These are phyloP conservation scores for Penicillium sp. DNA, from an alignment of 2,329 filamentous ascomycete genomes.

Conservation along the genomic window DNA sequence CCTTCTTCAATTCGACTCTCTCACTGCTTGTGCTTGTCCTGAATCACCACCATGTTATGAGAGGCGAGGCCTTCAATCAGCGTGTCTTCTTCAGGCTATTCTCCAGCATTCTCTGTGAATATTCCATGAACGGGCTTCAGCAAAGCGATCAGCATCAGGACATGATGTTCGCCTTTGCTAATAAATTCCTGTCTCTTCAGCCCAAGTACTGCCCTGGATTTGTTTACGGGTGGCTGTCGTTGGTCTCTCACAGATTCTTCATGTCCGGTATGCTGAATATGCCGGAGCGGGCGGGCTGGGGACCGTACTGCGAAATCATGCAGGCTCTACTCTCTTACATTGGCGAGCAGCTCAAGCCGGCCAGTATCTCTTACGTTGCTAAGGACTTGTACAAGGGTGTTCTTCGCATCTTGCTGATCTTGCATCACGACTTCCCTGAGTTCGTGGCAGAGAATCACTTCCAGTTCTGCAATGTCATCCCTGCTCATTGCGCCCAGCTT, in stretches of 20 bases:
- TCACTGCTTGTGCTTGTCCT: constrained; percentile 68
- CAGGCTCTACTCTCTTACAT: constrained; percentile 64
- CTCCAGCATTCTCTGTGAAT: constrained; percentile 70
- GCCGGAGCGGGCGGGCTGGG: constrained; percentile 62
- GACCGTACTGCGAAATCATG: constrained; percentile 62
- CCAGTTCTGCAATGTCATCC: constrained; percentile 69
- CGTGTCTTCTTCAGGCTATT: constrained; percentile 86
- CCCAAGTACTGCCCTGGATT: constrained; percentile 74
- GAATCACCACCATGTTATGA: constrained; percentile 73
- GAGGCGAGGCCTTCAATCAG: constrained; percentile 73
- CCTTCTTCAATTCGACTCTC: constrained; percentile 68
- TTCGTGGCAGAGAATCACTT: constrained; percentile 83
- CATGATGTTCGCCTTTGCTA: constrained; percentile 63
- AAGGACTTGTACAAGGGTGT: constrained; percentile 79
- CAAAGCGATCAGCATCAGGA: constrained; percentile 55
- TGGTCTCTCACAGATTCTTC: constrained; percentile 78
- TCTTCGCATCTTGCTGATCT: constrained; percentile 69
- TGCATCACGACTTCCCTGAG: constrained; percentile 91
- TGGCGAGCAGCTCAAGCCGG: constrained; percentile 67
- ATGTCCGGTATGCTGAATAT: constrained; percentile 66
- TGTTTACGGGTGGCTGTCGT: constrained; percentile 70
- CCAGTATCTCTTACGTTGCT: constrained; percentile 58
- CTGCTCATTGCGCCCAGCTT: constrained; percentile 74
- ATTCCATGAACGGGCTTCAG: constrained; percentile 52
- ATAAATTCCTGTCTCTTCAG: constrained; percentile 62